These are phyloP conservation scores for Vitellaria paradoxa DNA, from an alignment of 179 eudicot species.

Conservation along the genomic window DNA sequence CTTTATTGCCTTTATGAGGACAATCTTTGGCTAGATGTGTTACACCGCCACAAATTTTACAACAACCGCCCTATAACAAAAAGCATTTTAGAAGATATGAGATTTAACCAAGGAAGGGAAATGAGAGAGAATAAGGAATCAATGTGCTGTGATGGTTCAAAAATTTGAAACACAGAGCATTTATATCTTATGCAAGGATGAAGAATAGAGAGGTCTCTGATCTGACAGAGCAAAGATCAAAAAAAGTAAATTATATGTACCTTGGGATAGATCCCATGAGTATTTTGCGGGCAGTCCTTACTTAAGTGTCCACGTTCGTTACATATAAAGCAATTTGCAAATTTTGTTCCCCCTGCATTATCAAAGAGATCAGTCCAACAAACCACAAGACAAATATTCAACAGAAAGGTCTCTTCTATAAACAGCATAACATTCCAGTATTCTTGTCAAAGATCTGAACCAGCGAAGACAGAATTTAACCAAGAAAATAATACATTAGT, in stretches of 20 bases:
- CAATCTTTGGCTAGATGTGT: constrained; percentile 93
- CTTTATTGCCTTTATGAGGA: constrained; percentile 54
- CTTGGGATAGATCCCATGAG: constrained; percentile 97
- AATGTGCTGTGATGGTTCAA: not conserved
- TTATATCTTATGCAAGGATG: not conserved
- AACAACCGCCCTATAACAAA: constrained; percentile 72
- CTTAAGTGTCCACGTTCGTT: constrained; percentile 91
- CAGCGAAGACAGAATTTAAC: not conserved
- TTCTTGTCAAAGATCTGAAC: not conserved
- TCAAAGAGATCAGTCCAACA: constrained; percentile 5
- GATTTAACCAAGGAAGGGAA: not conserved
- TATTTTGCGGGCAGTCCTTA: constrained; percentile 85
- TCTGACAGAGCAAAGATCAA: not conserved
- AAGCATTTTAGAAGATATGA: constrained; percentile 7
- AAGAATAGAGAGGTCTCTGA: not conserved
- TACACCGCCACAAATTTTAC: constrained; percentile 82
- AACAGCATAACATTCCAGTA: not conserved
- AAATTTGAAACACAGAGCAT: constrained; percentile 5
- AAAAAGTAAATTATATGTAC: constrained; percentile 30
- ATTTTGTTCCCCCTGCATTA: constrained; percentile 84
- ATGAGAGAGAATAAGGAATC: not conserved
- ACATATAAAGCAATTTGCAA: constrained; percentile 94
- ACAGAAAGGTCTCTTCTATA: not conserved
- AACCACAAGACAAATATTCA: not conserved
- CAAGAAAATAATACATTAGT: not conserved